Conservation (phyloP, 2,329 filamentous ascomycete genomes). For the Claviceps sp. region DNA sequence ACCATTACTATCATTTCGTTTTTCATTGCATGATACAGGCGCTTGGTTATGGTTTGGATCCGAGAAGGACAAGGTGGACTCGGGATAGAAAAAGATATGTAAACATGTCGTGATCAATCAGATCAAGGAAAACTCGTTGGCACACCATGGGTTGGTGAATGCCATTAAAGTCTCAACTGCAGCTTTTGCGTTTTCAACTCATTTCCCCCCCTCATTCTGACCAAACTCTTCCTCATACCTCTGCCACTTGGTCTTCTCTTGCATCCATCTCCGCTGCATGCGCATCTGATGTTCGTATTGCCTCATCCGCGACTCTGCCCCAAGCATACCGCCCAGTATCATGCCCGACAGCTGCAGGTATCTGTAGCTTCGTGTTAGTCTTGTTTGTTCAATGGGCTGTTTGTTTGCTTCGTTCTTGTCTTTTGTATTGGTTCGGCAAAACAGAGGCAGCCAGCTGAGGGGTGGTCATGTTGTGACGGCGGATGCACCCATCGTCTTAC, state of each 20-base stretch:
- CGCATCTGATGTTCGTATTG: constrained; percentile 53
- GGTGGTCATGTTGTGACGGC: neutral
- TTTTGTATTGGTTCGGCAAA: neutral
- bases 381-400: neutral
- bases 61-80: neutral
- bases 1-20: neutral
- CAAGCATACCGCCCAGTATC: constrained; percentile 65
- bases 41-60: constrained; percentile 1
- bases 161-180: neutral
- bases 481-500: constrained; percentile 31
- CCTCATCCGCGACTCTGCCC: constrained; percentile 57
- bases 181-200: neutral
- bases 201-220: constrained; percentile 26
- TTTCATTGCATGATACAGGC: constrained; percentile 12
- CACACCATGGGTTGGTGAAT: neutral
- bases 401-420: neutral
- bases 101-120: too few relatives aligned
- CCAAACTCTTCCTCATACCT: constrained; percentile 49
- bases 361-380: constrained; percentile 25
- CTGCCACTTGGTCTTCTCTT: constrained; percentile 56
- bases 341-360: constrained; percentile 79
- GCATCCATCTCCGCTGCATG: constrained; percentile 47
- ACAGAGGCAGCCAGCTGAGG: neutral
- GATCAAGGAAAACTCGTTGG: too few relatives aligned
- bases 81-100: neutral